Percentiles rank a stretch among this genome's conserved stretches.
These are phyloP conservation scores for Firmiana major DNA, from an alignment of 345 rosid genomes.

Conservation along the genomic window DNA sequence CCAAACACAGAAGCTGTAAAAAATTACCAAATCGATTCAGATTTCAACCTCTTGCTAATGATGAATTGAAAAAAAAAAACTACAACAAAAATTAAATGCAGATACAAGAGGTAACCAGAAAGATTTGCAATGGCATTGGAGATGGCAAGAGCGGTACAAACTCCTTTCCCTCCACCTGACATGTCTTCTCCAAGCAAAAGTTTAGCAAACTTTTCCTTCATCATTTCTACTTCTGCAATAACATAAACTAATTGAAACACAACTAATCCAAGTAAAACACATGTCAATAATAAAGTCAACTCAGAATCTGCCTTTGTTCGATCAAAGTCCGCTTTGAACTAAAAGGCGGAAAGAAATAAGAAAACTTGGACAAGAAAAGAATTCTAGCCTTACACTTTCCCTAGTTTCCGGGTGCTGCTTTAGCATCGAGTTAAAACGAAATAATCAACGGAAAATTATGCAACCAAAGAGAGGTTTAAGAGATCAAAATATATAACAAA, in stretches of 20 bases:
- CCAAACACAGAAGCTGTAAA: conserved; percentile 92
- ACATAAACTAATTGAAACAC: conserved; percentile 12
- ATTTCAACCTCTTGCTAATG: neutral
- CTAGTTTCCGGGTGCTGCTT: neutral
- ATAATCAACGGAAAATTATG: neutral
- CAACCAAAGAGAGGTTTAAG: neutral
- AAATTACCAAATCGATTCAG: neutral
- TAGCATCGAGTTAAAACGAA: neutral
- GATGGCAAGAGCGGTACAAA: conserved; percentile 59
- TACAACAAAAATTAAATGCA: neutral
- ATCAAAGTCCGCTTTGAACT: neutral
- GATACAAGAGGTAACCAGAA: conserved; percentile 48
- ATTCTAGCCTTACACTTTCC: neutral
- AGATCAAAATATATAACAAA: neutral
- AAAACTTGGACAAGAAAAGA: neutral
- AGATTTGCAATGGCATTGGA: conserved; percentile 96
- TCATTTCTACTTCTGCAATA: conserved; percentile 35
- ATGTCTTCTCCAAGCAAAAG: conserved; percentile 58
- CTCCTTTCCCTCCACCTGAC: conserved; percentile 52
- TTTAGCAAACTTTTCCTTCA: conserved; percentile 47
- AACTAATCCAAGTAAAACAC: neutral
- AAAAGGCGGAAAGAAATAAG: neutral
- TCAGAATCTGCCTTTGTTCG: neutral
- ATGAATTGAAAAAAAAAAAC: neutral
- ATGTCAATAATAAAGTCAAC: neutral